Evolutionary conservation across 2,329 filamentous ascomycete genomes (phyloP).

Genomic region (Leptographium lundbergii): DNA sequence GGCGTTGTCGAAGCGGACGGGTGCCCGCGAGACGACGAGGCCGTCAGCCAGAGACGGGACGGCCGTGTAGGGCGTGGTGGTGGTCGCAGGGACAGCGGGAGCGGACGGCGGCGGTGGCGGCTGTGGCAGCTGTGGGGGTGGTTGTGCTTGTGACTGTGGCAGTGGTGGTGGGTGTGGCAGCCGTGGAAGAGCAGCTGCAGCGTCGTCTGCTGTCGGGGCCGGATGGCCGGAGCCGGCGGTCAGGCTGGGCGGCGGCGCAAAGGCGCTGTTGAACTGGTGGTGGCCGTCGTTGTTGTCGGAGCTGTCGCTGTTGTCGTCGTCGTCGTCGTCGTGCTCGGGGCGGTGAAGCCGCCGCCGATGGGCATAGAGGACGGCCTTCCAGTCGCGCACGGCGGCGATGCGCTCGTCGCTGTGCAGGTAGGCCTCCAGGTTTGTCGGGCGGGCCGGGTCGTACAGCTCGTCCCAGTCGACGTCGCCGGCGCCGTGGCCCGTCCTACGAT

Average conservation of each 20-base stretch:
- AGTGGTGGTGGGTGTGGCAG: conserved; percentile 13
- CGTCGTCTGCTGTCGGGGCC: not conserved
- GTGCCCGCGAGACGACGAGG: conserved; percentile 63
- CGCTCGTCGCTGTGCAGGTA: conserved; percentile 78
- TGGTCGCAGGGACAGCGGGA: conserved; percentile 11
- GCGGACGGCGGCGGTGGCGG: conserved; percentile 24
- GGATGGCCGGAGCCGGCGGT: conserved; percentile 11
- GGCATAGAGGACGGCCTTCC: conserved; percentile 70
- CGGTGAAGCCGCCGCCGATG: conserved; percentile 47
- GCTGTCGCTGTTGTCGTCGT: conserved; percentile 20
- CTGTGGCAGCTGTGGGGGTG: conserved; percentile 8
- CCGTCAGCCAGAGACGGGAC: conserved; percentile 15
- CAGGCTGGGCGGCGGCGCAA: conserved; percentile 41
- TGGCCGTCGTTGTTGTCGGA: conserved; percentile 11
- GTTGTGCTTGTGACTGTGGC: conserved; percentile 11
- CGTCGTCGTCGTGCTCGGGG: conserved; percentile 17
- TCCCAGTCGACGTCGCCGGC: conserved; percentile 60
- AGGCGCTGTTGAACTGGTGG: conserved; percentile 17
- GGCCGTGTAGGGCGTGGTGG: not conserved
- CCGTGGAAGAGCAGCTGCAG: too few species aligned
- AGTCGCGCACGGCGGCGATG: conserved; percentile 66
- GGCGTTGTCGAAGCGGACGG: conserved; percentile 55
- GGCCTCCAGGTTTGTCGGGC: conserved; percentile 74
- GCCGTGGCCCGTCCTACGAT: conserved; percentile 39
- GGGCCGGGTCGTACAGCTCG: conserved; percentile 74